Percentiles rank a stretch among this genome's conserved stretches.
These are phyloP conservation scores for Vachellia collinsii DNA, from an alignment of 306 rosid genomes.

Conservation along the genomic window DNA sequence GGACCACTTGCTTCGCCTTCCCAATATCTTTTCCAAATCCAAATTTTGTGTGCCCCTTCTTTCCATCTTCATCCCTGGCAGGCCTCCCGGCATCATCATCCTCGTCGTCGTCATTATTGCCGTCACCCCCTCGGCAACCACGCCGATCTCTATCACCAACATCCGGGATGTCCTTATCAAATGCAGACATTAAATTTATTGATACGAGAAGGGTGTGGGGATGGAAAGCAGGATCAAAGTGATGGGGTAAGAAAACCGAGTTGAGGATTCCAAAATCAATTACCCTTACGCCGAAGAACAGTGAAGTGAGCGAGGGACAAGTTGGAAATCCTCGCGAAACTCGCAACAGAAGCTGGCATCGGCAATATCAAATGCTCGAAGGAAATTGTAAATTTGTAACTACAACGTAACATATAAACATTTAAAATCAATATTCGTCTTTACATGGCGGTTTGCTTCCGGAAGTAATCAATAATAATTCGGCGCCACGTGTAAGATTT, in stretches of 20 bases:
- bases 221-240: constrained; percentile 13
- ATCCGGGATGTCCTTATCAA: constrained; percentile 50
- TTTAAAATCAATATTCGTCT: constrained; percentile 1
- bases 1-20: constrained; percentile 48
- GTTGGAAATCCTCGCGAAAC: constrained; percentile 9
- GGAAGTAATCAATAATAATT: neutral
- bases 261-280: constrained; percentile 10
- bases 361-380: neutral
- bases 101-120: constrained; percentile 26
- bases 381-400: too few species aligned
- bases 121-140: constrained; percentile 37
- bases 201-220: neutral
- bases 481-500: constrained; percentile 27
- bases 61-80: constrained; percentile 25
- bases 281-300: neutral
- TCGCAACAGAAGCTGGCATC: constrained; percentile 5
- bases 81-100: constrained; percentile 33
- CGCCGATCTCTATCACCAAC: constrained; percentile 35
- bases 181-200: constrained; percentile 54
- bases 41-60: constrained; percentile 30
- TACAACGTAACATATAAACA: neutral
- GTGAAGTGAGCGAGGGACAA: constrained; percentile 9
- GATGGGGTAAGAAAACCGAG: neutral
- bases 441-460: neutral
- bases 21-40: constrained; percentile 40